Evolutionary conservation across 106 monocot genomes (phyloP), one percentile per base, ranked within the genome.

Genomic region (Vanilla planifolia): DNA sequence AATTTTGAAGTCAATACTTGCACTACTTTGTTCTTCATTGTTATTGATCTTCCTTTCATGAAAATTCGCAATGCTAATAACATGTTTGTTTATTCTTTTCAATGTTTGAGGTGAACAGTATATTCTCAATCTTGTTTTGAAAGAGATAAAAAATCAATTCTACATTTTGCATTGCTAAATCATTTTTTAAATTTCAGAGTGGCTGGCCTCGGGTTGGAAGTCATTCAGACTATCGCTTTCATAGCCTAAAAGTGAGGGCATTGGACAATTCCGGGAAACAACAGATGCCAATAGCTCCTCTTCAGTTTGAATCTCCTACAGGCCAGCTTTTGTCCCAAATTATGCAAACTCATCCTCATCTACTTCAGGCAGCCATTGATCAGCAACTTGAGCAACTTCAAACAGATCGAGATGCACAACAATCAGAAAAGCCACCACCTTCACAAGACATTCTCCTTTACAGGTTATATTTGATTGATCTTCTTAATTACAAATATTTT

Each of bases 341-440:
- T 57, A 67, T 85, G 69, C 76, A 67, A 30, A 85, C 85, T 24
- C 85, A 85, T 80, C 85, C 79, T 39, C 85, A 85, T 77, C 66
- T 85, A 17, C 74, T 85, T 66, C 64, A 70, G 39, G 77, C 80
- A 34, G 73, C 85, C 53, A 80, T 85, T 58, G 85, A 80, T 64
- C 85, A 85, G 64, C 80, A 85, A 17, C 73, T 85, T 44, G 80
- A 80, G 39, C 63, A 17, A 45, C 85, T 85, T 64, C 69, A 85
- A 50, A 59, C 73, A 44, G 80, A 75, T 40, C 30, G 67, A 37
- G 58, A 71, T 33, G 62, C 62, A 56, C 55, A 71, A 65, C 75
- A 80, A 46, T 57, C 39, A 47, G 67, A 71, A 61, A 43, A 27
- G 10, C 67, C 63, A 21, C 33, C 55, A 8, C 39, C 55, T 28